phyloP scores from a whole-genome alignment of 352 stramenopile species.

The Peronosclerospora sorghi region DNA sequence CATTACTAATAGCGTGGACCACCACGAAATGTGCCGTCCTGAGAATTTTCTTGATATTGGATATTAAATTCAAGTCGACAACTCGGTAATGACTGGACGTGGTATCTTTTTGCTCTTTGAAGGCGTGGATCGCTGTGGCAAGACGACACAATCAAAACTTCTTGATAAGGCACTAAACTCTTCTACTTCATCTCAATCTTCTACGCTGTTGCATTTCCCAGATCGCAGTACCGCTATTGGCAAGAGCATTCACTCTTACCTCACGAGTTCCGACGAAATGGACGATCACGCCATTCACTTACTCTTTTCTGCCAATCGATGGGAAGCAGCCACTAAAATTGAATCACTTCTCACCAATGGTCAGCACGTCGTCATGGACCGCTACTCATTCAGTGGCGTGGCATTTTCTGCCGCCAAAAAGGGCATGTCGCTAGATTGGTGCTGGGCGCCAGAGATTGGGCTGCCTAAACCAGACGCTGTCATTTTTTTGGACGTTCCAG shows the following conservation, averaged over 20 bases:
- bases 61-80: too few species aligned
- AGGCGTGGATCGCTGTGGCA: constrained; percentile 97
- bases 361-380: constrained; percentile 93
- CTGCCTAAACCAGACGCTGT: constrained; percentile 95
- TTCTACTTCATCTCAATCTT: constrained; percentile 4
- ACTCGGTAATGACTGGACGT: constrained; percentile 54
- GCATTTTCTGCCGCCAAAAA: constrained; percentile 96
- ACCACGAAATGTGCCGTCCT: too few species aligned
- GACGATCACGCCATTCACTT: constrained; percentile 98
- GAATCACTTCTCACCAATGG: constrained; percentile 60
- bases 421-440: constrained; percentile 94
- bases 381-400: constrained; percentile 96
- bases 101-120: constrained; percentile 98
- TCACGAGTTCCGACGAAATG: constrained; percentile 82
- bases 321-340: constrained; percentile 87
- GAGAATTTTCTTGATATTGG: too few species aligned
- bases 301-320: constrained; percentile 99
- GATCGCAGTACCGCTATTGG: constrained; percentile 89
- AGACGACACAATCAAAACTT: constrained; percentile 96
- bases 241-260: constrained; percentile 94
- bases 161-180: constrained; percentile 61
- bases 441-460: constrained; percentile 93
- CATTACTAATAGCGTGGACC: too few species aligned
- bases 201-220: constrained; percentile 63
- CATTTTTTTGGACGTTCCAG: constrained; percentile 94